phyloP scores from a whole-genome alignment of 257 asterid species.

The Nicotiana paniculata region DNA sequence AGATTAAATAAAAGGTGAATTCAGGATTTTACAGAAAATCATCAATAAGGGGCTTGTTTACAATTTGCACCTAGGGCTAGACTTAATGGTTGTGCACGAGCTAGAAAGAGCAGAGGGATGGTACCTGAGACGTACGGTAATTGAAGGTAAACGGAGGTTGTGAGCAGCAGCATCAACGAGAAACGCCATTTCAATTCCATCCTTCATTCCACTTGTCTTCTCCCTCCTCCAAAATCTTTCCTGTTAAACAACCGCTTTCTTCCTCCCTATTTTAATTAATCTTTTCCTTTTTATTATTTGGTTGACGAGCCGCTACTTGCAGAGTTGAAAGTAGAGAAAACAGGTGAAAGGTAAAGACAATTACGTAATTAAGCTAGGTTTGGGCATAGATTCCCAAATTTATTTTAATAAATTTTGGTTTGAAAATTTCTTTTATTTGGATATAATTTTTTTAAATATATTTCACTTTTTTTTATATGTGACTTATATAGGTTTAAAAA shows the following conservation, averaged over 20 bases:
- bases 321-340: too few species aligned
- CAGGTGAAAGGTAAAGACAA: too few species aligned
- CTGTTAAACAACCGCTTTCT: neutral
- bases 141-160: slow-evolving; percentile 3
- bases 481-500: too few species aligned
- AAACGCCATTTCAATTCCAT: neutral
- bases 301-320: too few species aligned
- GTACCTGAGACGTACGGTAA: slow-evolving; percentile 10
- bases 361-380: too few species aligned
- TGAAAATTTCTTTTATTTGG: too few species aligned
- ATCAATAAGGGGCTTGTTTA: neutral
- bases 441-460: too few species aligned
- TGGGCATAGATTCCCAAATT: too few species aligned
- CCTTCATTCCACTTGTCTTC: neutral
- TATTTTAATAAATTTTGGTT: too few species aligned
- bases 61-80: neutral
- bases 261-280: neutral
- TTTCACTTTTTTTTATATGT: too few species aligned
- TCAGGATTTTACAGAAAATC: neutral
- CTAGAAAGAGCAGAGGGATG: neutral
- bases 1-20: neutral
- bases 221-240: neutral
- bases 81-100: neutral
- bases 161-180: slow-evolving; percentile 1
- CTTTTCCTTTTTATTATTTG: neutral